A percentile compares a stretch with the other conserved stretches of the same genome.
Conservation (phyloP, 306 rosid species). For the Glycine latifolia region DNA sequence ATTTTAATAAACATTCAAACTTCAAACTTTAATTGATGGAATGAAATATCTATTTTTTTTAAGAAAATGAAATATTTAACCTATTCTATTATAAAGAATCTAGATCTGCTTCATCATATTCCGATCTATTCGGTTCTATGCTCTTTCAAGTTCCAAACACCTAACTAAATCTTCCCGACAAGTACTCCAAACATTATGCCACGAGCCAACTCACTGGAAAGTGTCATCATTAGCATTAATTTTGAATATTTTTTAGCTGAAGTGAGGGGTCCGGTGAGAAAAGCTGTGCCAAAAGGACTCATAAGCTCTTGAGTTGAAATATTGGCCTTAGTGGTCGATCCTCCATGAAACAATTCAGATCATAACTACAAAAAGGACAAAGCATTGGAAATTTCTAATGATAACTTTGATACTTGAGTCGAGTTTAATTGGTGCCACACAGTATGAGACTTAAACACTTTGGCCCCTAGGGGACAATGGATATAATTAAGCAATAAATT, state of each 20-base stretch:
- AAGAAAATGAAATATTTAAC: no score
- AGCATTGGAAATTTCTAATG: not conserved
- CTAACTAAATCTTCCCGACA: not conserved
- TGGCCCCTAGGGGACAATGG: not conserved
- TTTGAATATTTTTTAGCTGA: conserved; percentile 12
- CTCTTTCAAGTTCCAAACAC: not conserved
- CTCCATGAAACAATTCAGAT: conserved; percentile 1
- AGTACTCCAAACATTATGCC: conserved; percentile 25
- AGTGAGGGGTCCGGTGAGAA: conserved; percentile 45
- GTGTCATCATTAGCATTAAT: conserved; percentile 36
- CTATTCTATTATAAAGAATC: no score
- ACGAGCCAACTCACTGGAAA: conserved; percentile 34
- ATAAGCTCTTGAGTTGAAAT: no score
- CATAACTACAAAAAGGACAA: not conserved
- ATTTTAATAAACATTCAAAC: no score
- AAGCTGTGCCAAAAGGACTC: not conserved
- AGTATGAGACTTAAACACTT: not conserved
- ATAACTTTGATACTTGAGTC: not conserved
- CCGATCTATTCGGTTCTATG: no score
- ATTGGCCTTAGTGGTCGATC: no score
- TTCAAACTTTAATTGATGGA: no score
- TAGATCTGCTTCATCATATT: no score
- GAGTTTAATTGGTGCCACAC: not conserved
- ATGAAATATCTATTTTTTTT: no score
- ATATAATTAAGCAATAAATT: not conserved